A percentile compares a stretch with the other conserved stretches of the same genome.
Evolutionary conservation across 176 grass and related monocot genomes (phyloP).

Genomic region (Oryza glaberrima): DNA sequence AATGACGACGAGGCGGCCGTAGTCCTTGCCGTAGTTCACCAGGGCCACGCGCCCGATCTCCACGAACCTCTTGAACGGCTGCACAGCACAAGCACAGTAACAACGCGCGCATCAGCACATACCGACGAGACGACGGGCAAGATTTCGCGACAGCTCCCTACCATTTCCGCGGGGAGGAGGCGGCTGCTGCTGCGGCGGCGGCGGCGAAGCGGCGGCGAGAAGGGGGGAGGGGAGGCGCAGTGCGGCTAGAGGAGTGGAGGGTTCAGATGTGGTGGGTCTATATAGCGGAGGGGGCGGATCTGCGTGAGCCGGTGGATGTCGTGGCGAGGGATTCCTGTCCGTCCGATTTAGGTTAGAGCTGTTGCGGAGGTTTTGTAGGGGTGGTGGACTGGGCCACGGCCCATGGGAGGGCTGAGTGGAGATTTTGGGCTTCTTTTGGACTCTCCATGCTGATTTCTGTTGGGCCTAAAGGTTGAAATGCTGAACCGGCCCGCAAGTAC

Average conservation of each 20-base stretch:
- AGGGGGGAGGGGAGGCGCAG: not conserved
- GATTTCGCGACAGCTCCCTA: not conserved
- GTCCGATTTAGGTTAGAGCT: constrained; percentile 49
- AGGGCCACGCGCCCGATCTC: constrained; percentile 91
- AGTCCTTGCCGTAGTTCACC: constrained; percentile 91
- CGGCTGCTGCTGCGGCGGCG: constrained; percentile 2
- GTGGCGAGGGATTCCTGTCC: not conserved
- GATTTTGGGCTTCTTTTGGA: not conserved
- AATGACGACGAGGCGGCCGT: constrained; percentile 85
- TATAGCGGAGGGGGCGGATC: not conserved
- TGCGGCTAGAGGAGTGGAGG: constrained; percentile 1
- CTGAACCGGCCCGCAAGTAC: not conserved
- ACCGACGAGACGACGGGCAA: not conserved
- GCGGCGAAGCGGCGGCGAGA: not conserved
- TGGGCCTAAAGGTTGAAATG: not conserved
- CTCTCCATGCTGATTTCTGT: not conserved
- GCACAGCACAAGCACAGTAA: not conserved
- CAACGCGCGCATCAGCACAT: not conserved
- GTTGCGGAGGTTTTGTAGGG: not conserved
- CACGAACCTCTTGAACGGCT: constrained; percentile 89
- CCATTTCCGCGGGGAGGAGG: constrained; percentile 51
- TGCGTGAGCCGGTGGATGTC: constrained; percentile 29
- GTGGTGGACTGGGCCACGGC: not conserved
- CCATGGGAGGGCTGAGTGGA: not conserved
- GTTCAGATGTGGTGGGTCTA: constrained; percentile 26